These are phyloP conservation scores for Kwoniella botswanensis DNA, from an alignment of 768 basidiomycete genomes.

Conservation along the genomic window DNA sequence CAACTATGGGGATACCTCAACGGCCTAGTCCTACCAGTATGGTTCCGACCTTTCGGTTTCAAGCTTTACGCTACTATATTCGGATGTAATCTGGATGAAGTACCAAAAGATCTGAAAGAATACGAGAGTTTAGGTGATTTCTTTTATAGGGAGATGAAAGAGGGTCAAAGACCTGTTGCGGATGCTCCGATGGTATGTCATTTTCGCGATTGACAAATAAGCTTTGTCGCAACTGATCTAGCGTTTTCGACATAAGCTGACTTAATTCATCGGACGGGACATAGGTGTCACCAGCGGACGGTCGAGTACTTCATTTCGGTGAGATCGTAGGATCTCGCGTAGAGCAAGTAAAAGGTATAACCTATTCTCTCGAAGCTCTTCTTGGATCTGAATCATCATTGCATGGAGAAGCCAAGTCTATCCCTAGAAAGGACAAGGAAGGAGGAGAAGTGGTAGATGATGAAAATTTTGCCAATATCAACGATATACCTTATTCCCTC, in stretches of 20 bases:
- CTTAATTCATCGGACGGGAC: not conserved
- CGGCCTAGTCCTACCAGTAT: conserved; percentile 87
- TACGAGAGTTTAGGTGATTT: conserved; percentile 92
- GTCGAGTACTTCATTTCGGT: conserved; percentile 88
- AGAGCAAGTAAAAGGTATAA: conserved; percentile 97
- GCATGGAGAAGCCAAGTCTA: conserved; percentile 36
- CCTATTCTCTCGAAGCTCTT: conserved; percentile 87
- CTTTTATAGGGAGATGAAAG: conserved; percentile 86
- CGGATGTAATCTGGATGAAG: conserved; percentile 91
- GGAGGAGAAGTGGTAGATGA: conserved; percentile 67
- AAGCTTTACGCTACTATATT: conserved; percentile 84
- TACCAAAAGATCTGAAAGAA: conserved; percentile 72
- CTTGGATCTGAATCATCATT: conserved; percentile 66
- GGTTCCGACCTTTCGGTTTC: conserved; percentile 91
- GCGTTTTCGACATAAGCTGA: conserved; percentile 13
- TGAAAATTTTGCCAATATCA: conserved; percentile 91
- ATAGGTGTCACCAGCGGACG: conserved; percentile 93
- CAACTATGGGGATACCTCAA: conserved; percentile 96
- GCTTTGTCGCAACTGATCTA: conserved; percentile 1
- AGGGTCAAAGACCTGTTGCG: conserved; percentile 75
- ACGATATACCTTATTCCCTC: conserved; percentile 95
- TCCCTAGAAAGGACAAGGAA: conserved; percentile 16
- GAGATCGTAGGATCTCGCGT: conserved; percentile 76
- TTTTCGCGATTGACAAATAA: not conserved
- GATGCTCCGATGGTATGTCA: conserved; percentile 72